Evolutionary conservation across 2,329 filamentous ascomycete genomes (phyloP).

Genomic region (Exophiala oligosperma): DNA sequence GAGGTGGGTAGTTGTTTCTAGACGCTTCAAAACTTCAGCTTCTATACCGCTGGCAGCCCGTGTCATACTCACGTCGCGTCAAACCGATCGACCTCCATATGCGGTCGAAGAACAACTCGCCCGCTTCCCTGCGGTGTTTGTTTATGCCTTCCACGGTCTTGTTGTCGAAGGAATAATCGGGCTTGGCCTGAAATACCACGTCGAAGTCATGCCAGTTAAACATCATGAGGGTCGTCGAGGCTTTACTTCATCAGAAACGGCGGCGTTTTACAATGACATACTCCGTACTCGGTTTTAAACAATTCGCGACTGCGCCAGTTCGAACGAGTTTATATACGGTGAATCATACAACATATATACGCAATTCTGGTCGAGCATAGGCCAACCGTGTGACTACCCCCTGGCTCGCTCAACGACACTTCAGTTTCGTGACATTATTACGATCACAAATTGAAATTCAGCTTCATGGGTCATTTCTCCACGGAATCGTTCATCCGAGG

Average conservation of each 20-base stretch:
- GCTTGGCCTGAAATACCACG: constrained; percentile 64
- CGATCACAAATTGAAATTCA: too few relatives aligned
- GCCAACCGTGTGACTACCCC: neutral
- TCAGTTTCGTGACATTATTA: too few relatives aligned
- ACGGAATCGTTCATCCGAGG: too few relatives aligned
- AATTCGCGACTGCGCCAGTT: neutral
- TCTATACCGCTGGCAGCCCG: neutral
- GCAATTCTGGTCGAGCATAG: neutral
- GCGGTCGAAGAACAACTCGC: constrained; percentile 77
- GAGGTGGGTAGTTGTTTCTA: constrained; percentile 72
- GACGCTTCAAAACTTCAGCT: constrained; percentile 36
- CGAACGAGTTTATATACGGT: neutral
- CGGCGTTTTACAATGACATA: neutral
- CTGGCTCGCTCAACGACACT: too few relatives aligned
- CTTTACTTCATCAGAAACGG: neutral
- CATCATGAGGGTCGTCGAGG: constrained; percentile 43
- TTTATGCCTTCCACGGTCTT: constrained; percentile 64
- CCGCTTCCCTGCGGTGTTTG: constrained; percentile 64
- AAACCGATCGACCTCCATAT: constrained; percentile 71
- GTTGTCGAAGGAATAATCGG: constrained; percentile 63
- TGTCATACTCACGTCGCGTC: constrained; percentile 58
- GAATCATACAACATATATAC: neutral
- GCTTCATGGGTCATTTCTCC: too few relatives aligned
- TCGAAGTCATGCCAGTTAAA: constrained; percentile 68
- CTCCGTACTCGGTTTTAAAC: too few relatives aligned